These are phyloP conservation scores for Chlorella sorokiniana DNA, from an alignment of 139 green algal species.

Conservation along the genomic window DNA sequence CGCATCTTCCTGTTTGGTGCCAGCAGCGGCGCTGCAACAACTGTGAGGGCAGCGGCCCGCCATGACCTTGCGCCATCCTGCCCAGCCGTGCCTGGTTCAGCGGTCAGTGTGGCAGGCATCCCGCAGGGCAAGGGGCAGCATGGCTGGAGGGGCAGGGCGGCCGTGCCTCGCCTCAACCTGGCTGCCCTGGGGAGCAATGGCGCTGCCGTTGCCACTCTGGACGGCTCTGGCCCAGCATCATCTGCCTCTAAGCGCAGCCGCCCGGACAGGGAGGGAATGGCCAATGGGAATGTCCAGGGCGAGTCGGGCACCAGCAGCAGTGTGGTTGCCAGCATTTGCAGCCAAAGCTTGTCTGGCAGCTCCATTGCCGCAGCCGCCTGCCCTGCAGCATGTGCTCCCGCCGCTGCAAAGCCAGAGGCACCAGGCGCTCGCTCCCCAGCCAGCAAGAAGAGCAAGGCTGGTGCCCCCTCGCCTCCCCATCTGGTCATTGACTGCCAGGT, in stretches of 20 bases:
- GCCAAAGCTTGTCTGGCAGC: neutral
- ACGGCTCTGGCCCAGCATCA: neutral
- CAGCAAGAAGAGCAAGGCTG: constrained; percentile 8
- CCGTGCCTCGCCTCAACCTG: neutral
- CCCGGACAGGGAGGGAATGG: neutral
- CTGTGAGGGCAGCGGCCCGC: no score
- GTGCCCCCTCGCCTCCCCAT: neutral
- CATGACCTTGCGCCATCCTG: no score
- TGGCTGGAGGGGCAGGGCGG: neutral
- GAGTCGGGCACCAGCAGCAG: no score
- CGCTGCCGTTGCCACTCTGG: neutral
- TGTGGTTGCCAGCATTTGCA: no score
- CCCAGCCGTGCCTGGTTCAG: neutral
- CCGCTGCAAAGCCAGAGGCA: neutral
- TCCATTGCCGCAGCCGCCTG: neutral
- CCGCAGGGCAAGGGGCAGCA: neutral
- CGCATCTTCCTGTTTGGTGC: no score
- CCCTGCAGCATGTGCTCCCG: neutral
- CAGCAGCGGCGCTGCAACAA: no score
- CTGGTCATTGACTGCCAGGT: neutral
- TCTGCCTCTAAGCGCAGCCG: constrained; percentile 6
- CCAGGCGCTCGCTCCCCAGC: neutral
- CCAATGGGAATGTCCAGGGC: neutral
- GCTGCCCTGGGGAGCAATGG: neutral
- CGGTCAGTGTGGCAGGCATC: neutral